Evolutionary conservation across 352 stramenopile species (phyloP), one percentile per base, ranked within the genome.

Genomic region (Pythium dissimile): DNA sequence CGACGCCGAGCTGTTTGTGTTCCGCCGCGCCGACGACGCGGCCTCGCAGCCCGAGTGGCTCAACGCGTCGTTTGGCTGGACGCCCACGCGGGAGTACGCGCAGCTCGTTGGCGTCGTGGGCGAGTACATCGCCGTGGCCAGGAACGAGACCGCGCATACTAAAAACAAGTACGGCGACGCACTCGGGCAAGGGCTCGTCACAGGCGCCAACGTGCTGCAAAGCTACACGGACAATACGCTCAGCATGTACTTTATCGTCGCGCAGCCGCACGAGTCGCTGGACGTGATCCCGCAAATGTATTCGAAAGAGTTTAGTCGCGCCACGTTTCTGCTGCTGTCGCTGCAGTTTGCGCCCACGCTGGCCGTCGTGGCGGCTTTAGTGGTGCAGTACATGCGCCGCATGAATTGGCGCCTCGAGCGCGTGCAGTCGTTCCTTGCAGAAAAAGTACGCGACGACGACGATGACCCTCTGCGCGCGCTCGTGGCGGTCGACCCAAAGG

Each of bases 161-260:
- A 83, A 92, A 23, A 93, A 94, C 67, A 76, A 81, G 46, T 91
- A 92, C 53, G 77, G 77, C 31, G 82, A 92, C 41, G 73, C 80
- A 13, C 73, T 86, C 32, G 67, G 67, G 1, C 51, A 49, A 20
- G 81, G 80, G 7, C 59, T 92, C 44, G 64, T 89, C 42, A 86
- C 75, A 1, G 86, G 82, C 11, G 58, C 59, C 21, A 95, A 94
- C 45, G 43, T 89, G 4, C 50, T 45, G 4, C 68, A 76, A 28
- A 75, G 65, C 35, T 89, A 81, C 56, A 80, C 66, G 15, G 81
- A 71, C 53, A 71, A 70, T 6, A 83, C 78, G 37, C 45, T 84
- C 16, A 89, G 71, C 53, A 93, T 94, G 82, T 95, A 95, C 72
- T 91, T 94, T 44, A 80, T 89, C 30, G 42, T 94, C 9, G 73